Evolutionary conservation across 2,329 filamentous ascomycete species (phyloP).

Genomic region (Ophiosphaerella herpotricha): DNA sequence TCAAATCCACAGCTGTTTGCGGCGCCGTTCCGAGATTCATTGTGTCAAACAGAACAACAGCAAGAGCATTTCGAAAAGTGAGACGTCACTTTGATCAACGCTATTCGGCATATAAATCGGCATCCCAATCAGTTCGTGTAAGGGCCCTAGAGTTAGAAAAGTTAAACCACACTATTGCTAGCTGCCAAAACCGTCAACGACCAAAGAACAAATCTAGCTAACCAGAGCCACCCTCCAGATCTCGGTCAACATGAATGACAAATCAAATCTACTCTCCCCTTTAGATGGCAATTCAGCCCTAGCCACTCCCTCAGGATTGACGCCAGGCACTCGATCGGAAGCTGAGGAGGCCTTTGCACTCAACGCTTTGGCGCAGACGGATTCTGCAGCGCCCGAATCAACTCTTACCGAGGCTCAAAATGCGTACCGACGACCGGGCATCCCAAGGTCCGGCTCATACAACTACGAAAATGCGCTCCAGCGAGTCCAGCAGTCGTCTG

Average conservation of each 20-base stretch:
- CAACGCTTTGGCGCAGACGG: constrained; percentile 39
- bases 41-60: too few species aligned
- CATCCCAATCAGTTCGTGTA: too few species aligned
- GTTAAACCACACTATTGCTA: too few species aligned
- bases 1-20: too few species aligned
- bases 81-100: background rate
- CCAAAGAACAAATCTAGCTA: background rate
- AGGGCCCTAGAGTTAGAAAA: too few species aligned
- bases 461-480: constrained; percentile 40
- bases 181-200: too few species aligned
- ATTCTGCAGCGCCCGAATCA: constrained; percentile 42
- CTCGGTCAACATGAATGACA: constrained; percentile 19
- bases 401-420: constrained; percentile 29
- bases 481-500: constrained; percentile 26
- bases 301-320: constrained; percentile 40
- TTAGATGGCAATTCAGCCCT: constrained; percentile 25
- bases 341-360: constrained; percentile 40
- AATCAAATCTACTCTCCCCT: constrained; percentile 23
- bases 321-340: constrained; percentile 42
- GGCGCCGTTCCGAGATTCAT: too few species aligned
- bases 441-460: constrained; percentile 30
- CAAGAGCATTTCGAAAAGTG: background rate
- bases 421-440: constrained; percentile 33
- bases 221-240: background rate
- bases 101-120: too few species aligned